Evolutionary conservation across 208 protist genomes (phyloP).

Genomic region (Trypanosomatidae sp.): DNA sequence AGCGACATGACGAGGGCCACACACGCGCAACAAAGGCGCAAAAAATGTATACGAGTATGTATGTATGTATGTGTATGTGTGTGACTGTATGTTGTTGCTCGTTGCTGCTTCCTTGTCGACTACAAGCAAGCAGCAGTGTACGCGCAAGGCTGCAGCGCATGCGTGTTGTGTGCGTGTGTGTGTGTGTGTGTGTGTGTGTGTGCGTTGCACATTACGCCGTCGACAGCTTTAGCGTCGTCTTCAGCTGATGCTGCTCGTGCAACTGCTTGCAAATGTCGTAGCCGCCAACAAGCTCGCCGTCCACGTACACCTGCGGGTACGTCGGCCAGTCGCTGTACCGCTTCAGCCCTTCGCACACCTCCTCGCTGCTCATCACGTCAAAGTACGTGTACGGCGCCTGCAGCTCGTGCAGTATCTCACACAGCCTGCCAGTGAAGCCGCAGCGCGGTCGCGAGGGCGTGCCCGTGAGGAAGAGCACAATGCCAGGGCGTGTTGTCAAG

Average conservation of each 20-base stretch:
- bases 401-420: slow-evolving; percentile 59
- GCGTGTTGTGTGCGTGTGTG: no score
- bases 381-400: slow-evolving; percentile 65
- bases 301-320: slow-evolving; percentile 90
- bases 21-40: no score
- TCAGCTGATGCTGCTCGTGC: slow-evolving; percentile 68
- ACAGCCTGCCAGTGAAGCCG: slow-evolving; percentile 79
- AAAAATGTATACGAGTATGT: no score
- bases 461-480: slow-evolving; percentile 90
- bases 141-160: no score
- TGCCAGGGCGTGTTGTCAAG: slow-evolving; percentile 57
- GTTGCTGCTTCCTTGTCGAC: no score
- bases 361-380: slow-evolving; percentile 85
- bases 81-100: no score
- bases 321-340: slow-evolving; percentile 88
- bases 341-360: slow-evolving; percentile 84
- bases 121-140: no score
- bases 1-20: no score
- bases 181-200: no score
- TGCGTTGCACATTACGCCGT: no score
- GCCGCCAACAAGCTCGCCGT: slow-evolving; percentile 89
- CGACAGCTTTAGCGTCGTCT: slow-evolving; percentile 31
- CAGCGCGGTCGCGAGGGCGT: slow-evolving; percentile 80
- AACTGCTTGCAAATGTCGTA: slow-evolving; percentile 85
- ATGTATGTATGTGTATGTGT: no score